These are phyloP conservation scores for Selenicereus undatus DNA, from an alignment of 148 eudicot genomes.

Conservation along the genomic window DNA sequence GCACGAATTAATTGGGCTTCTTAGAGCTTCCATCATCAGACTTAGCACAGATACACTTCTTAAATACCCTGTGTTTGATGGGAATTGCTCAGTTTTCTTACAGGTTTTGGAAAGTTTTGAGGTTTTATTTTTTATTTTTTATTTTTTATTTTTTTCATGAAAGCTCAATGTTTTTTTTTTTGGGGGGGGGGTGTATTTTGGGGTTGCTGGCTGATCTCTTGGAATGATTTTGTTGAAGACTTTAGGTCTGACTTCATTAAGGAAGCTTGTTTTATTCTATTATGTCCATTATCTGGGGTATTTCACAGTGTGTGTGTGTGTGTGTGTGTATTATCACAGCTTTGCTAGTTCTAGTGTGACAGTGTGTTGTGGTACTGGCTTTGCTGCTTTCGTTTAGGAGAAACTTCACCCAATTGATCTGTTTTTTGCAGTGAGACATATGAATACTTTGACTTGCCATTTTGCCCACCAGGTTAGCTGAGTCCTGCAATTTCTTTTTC, in stretches of 20 bases:
- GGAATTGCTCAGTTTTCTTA: constrained; percentile 1
- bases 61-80: constrained; percentile 12
- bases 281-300: too few species aligned
- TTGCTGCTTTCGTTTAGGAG: background rate
- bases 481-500: background rate
- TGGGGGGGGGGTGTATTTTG: background rate
- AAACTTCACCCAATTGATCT: background rate
- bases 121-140: too few species aligned
- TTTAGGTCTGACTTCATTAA: too few species aligned
- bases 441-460: constrained; percentile 32
- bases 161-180: background rate
- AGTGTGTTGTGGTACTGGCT: background rate
- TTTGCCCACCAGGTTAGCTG: constrained; percentile 80
- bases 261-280: background rate
- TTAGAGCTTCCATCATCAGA: too few species aligned
- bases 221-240: too few species aligned
- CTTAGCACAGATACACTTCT: background rate
- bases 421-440: constrained; percentile 32
- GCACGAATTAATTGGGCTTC: background rate
- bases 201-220: too few species aligned
- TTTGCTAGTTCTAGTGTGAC: background rate
- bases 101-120: background rate
- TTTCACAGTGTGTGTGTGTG: too few species aligned
- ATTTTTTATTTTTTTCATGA: background rate
- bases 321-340: background rate